Evolutionary conservation across 2,329 filamentous ascomycete species (phyloP), one percentile per base, ranked within the genome.

Genomic region (Diaporthe velutina): DNA sequence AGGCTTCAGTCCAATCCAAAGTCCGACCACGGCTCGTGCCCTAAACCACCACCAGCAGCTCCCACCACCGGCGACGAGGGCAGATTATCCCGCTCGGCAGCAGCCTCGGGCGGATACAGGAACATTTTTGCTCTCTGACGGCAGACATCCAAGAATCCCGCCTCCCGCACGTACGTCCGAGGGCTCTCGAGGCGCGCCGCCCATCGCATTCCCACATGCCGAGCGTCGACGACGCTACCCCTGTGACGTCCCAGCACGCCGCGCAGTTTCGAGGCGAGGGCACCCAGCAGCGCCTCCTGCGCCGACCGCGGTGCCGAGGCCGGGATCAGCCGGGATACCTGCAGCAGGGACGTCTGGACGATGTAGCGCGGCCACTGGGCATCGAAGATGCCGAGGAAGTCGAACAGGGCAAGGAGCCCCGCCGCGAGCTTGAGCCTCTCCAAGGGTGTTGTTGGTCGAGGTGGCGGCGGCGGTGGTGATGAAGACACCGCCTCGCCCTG

Each of bases 361-460:
- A 74, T 74, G 30, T 75, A 76, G n/a, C 67, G 50, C 12, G 75
- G 75, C 75, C 75, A 76, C 10, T 73, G 70, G 22, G 33, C 35
- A 28, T 54, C 70, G 30, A 76, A 76, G 3, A 76, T 66, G 38
- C 71, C 70, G 1, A 76, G 64, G 15, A 71, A n/a, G 30, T 52
- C 70, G 70, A 75, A 75, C 3, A 76, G 58, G 17, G 45, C n/a
- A 17, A 76, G 60, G 5, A 76, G 25, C 3, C 55, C 64, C 8
- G 50, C 68, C 9, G 73, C 73, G 25, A 76, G 70, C 33, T 54
- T 28, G 15, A 75, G 55, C 30, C 66, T 70, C 42, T 73, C 71
- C 17, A 33, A 12, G 4, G 57, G 25, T n/a, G 70, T 28, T n/a
- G 42, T 17, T 28, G 30, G 2, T 28, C n/a, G n/a, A n/a, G 54